Conservation (phyloP, 345 rosid genomes). For the Leavenworthia alabamica region DNA sequence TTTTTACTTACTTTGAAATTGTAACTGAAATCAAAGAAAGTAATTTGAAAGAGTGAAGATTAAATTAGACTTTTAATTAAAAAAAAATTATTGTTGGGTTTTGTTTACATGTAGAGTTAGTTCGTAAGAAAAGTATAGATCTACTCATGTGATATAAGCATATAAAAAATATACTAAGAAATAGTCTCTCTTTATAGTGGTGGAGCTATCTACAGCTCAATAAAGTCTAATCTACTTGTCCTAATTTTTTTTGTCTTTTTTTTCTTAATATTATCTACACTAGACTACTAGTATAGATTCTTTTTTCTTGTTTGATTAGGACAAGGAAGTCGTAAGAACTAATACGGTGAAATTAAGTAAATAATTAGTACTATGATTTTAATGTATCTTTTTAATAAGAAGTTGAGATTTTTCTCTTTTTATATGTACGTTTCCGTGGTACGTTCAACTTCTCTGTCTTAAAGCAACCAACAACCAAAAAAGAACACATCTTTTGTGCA, state of each 20-base stretch:
- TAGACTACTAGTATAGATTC: no score
- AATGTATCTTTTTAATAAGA: neutral
- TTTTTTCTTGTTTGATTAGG: neutral
- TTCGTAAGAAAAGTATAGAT: conserved; percentile 23
- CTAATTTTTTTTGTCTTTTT: neutral
- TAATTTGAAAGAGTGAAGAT: neutral
- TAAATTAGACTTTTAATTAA: neutral
- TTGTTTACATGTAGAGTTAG: conserved; percentile 7
- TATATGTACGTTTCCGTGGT: conserved; percentile 32
- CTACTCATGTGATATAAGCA: conserved; percentile 15
- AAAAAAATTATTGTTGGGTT: neutral
- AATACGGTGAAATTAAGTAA: neutral
- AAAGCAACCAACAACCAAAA: neutral
- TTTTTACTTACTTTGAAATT: neutral
- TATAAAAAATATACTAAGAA: conserved; percentile 13
- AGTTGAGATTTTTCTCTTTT: neutral
- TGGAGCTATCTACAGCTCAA: conserved; percentile 21
- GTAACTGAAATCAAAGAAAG: neutral
- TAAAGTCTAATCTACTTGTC: conserved; percentile 25
- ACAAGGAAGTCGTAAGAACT: neutral
- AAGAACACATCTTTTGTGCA: conserved; percentile 17
- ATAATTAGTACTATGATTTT: neutral
- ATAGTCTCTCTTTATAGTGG: conserved; percentile 6
- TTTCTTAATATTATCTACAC: neutral
- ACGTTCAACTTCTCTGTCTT: conserved; percentile 20